Conservation (phyloP, 768 basidiomycete species). For the Pisolithus albus region DNA sequence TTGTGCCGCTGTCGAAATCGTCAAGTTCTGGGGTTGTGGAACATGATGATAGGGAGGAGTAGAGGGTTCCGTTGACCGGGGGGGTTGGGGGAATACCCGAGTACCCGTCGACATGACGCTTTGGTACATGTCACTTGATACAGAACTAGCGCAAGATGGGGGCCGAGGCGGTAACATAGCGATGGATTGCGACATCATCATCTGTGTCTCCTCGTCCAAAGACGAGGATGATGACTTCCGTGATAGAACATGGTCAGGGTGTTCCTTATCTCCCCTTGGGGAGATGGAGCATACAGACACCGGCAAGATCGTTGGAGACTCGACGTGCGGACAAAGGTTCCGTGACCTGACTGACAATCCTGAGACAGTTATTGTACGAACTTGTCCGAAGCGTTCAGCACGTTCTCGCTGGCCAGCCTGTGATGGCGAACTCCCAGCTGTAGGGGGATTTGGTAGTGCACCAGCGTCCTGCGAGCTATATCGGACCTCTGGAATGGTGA, state of each 20-base stretch:
- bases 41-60: background rate
- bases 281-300: slow-evolving; percentile 15
- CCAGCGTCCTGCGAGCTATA: slow-evolving; percentile 43
- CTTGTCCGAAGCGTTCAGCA: slow-evolving; percentile 17
- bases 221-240: slow-evolving; percentile 51
- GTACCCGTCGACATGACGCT: slow-evolving; percentile 51
- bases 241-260: slow-evolving; percentile 22
- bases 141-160: slow-evolving; percentile 39
- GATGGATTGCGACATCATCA: slow-evolving; percentile 72
- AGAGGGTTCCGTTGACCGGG: background rate
- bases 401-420: slow-evolving; percentile 6
- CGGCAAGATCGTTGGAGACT: slow-evolving; percentile 20
- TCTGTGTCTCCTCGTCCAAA: slow-evolving; percentile 57
- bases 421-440: slow-evolving; percentile 22
- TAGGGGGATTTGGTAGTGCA: slow-evolving; percentile 4
- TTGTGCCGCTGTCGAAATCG: background rate
- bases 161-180: slow-evolving; percentile 49
- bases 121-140: slow-evolving; percentile 68
- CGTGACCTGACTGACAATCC: slow-evolving; percentile 50
- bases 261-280: slow-evolving; percentile 3
- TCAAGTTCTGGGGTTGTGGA: slow-evolving; percentile 4
- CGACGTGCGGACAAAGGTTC: slow-evolving; percentile 30
- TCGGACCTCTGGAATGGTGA: slow-evolving; percentile 49
- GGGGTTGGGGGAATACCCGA: background rate
- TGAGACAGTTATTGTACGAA: slow-evolving; percentile 47